Evolutionary conservation across 352 stramenopile species (phyloP), one percentile per base, ranked within the genome.

Genomic region (Saprolegnia diclina): DNA sequence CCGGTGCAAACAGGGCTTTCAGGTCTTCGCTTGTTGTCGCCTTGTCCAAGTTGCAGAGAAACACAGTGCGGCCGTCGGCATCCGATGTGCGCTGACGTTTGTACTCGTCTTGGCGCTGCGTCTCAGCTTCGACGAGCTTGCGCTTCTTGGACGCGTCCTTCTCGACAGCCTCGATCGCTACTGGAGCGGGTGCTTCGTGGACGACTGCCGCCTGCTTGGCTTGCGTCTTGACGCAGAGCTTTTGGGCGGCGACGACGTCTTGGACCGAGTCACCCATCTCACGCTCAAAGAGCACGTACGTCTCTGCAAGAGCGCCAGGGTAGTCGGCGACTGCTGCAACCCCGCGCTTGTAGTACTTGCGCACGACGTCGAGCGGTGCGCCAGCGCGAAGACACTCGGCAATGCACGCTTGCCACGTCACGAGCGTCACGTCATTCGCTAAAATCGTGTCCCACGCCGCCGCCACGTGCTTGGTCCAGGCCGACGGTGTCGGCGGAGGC

Each of bases 21-120:
- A 66, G 29, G 18, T 66, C 57, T 9, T 54, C 57, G 40, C 55
- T 54, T 21, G 44, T 55, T 24, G 50, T 42, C 9, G 37, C 32
- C 38, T 66, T 66, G 40, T 66, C 22, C 18, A 66, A 21, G 26
- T 66, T 42, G 40, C 57, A 66, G 10, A 66, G 38, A 40, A 66
- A 66, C 29, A 66, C 57, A 21, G 40, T 66, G 0, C 24, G n/a
- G 19, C 42, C 14, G 40, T 54, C 50, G 14, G 44, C 57, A 40
- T 66, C 57, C 13, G 19, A 21, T 5, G 21, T 22, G 11, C 44
- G 40, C 24, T 66, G 40, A 19, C 50, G 48, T 24, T 66, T 66
- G 57, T 66, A 66, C 24, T 66, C 57, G 14, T 21, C 24, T 66
- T 66, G 57, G 22, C 44, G 24, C 13, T 29, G 26, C 13, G 42